Evolutionary conservation across 2,329 filamentous ascomycete genomes (phyloP).

Genomic region (Orbilia quercus): DNA sequence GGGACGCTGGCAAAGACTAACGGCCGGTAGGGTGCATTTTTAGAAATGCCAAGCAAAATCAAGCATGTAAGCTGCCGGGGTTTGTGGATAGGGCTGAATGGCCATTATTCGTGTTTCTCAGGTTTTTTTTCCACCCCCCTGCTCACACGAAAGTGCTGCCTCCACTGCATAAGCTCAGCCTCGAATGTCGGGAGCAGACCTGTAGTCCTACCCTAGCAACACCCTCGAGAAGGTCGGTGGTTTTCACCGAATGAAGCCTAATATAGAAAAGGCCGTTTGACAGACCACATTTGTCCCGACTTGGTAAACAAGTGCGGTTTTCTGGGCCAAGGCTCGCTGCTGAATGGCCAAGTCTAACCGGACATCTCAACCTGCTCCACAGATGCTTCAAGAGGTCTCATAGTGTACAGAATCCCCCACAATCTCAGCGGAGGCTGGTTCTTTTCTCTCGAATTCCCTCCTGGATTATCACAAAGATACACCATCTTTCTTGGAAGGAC

Average conservation of each 20-base stretch:
- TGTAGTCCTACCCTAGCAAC: constrained; percentile 24
- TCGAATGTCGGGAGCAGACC: constrained; percentile 14
- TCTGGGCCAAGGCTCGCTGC: constrained; percentile 11
- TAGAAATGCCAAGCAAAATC: constrained; percentile 34
- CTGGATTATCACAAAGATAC: neutral
- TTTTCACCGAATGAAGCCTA: constrained; percentile 29
- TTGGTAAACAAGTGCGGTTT: constrained; percentile 37
- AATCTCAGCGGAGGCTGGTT: no score
- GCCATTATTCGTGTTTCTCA: constrained; percentile 12
- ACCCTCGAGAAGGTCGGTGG: constrained; percentile 6
- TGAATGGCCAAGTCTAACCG: constrained; percentile 43
- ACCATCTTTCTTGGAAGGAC: no score
- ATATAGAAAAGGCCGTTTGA: constrained; percentile 55
- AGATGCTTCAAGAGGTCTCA: neutral
- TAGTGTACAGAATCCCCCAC: neutral
- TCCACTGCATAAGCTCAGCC: constrained; percentile 54
- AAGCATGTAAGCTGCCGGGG: constrained; percentile 54
- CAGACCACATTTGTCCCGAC: constrained; percentile 27
- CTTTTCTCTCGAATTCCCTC: neutral
- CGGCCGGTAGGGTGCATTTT: constrained; percentile 37
- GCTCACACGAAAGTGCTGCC: constrained; percentile 19
- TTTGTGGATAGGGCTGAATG: constrained; percentile 52
- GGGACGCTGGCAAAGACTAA: constrained; percentile 10
- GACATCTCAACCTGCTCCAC: neutral
- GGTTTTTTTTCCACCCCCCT: constrained; percentile 23